Evolutionary conservation across 2,329 filamentous ascomycete species (phyloP).

Genomic region (Camillea tinctor): DNA sequence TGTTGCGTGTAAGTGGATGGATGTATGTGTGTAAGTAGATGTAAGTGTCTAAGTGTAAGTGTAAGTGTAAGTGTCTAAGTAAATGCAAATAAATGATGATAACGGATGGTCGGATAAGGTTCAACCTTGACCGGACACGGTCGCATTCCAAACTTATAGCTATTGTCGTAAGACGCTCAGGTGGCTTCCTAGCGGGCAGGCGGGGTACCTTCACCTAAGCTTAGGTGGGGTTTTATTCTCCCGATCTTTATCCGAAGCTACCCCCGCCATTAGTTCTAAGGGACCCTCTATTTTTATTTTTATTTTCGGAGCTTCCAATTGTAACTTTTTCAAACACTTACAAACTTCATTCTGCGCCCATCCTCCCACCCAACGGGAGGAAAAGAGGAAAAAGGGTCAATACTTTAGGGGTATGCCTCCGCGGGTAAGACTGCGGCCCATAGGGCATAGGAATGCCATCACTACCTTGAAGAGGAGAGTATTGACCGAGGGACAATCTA

Average conservation of each 20-base stretch:
- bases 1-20: too few relatives aligned
- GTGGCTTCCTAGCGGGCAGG: too few relatives aligned
- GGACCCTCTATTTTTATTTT: neutral
- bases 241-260: conserved; percentile 16
- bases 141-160: too few relatives aligned
- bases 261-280: conserved; percentile 4
- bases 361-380: too few relatives aligned
- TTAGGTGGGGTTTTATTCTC: neutral
- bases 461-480: conserved; percentile 5
- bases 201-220: too few relatives aligned
- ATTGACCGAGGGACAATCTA: conserved; percentile 12
- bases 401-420: conserved; percentile 27
- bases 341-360: neutral
- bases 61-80: too few relatives aligned
- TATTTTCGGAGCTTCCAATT: neutral
- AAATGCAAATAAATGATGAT: too few relatives aligned
- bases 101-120: too few relatives aligned
- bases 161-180: too few relatives aligned
- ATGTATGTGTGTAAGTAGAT: too few relatives aligned
- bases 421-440: conserved; percentile 29
- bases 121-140: too few relatives aligned
- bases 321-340: conserved; percentile 1
- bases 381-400: conserved; percentile 17
- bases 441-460: conserved; percentile 21
- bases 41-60: too few relatives aligned